Evolutionary conservation across 345 rosid genomes (phyloP).

Genomic region (Capsella bursapastoris): DNA sequence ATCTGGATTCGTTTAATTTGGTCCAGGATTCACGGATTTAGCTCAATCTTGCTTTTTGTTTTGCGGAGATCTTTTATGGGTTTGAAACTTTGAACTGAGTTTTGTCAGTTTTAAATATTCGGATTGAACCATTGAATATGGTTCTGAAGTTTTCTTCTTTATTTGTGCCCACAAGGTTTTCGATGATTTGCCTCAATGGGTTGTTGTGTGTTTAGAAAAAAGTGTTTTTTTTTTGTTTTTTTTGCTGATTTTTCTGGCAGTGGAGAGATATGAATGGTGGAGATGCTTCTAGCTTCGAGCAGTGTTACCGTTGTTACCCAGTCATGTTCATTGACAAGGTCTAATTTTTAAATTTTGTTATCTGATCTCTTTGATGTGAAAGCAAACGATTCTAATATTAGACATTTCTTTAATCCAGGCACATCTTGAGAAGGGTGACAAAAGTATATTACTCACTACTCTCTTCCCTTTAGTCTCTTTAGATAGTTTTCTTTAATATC

Average conservation of each 20-base stretch:
- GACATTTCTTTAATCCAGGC: slow-evolving; percentile 48
- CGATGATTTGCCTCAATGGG: slow-evolving; percentile 38
- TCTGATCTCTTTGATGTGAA: background rate
- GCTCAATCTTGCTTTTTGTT: background rate
- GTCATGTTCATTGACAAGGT: slow-evolving; percentile 71
- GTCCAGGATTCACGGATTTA: background rate
- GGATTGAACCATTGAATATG: background rate
- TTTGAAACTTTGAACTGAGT: background rate
- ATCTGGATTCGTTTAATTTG: background rate
- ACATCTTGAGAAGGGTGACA: slow-evolving; percentile 73
- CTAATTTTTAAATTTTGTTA: background rate
- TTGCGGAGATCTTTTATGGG: background rate
- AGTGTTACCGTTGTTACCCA: slow-evolving; percentile 66
- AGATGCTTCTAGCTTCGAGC: slow-evolving; percentile 50
- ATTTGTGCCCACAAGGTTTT: slow-evolving; percentile 31
- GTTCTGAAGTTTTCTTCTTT: slow-evolving; percentile 22
- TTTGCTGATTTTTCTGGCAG: slow-evolving; percentile 43
- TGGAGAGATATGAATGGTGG: slow-evolving; percentile 24
- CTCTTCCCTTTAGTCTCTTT: slow-evolving; percentile 2
- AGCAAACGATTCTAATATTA: slow-evolving; percentile 12
- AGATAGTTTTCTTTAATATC: background rate
- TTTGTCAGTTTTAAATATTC: background rate
- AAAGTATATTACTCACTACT: slow-evolving; percentile 46
- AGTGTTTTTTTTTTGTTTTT: background rate
- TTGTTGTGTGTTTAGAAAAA: background rate